These are phyloP conservation scores for Eucommia ulmoides DNA, from an alignment of 257 asterid species.

Conservation along the genomic window DNA sequence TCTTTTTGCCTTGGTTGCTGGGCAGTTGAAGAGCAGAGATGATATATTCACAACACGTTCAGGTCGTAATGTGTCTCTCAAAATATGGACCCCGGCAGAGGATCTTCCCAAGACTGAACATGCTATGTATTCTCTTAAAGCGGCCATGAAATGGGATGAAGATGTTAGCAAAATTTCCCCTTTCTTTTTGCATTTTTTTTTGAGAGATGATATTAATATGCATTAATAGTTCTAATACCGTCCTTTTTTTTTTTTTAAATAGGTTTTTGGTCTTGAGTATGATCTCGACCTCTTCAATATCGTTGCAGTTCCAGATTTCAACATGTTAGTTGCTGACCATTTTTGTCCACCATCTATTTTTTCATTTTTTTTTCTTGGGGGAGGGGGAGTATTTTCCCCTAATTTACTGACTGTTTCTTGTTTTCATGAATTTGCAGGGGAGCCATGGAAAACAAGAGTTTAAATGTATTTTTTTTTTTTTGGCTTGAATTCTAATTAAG, in stretches of 20 bases:
- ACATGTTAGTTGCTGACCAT: slow-evolving; percentile 48
- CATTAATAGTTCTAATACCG: neutral
- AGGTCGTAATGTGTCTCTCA: slow-evolving; percentile 66
- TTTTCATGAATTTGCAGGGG: slow-evolving; percentile 52
- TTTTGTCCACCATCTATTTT: neutral
- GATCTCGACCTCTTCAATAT: slow-evolving; percentile 93
- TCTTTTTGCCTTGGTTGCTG: slow-evolving; percentile 95
- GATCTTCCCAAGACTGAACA: slow-evolving; percentile 89
- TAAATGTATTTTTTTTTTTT: slow-evolving; percentile 54
- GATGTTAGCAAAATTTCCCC: slow-evolving; percentile 43
- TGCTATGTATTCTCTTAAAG: slow-evolving; percentile 95
- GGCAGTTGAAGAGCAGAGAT: slow-evolving; percentile 80
- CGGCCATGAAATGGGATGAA: slow-evolving; percentile 99
- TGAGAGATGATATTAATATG: slow-evolving; percentile 3
- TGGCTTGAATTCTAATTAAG: too few species aligned
- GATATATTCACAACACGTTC: slow-evolving; percentile 75
- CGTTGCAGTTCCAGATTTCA: slow-evolving; percentile 92
- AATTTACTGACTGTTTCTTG: slow-evolving; percentile 8
- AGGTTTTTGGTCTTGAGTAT: slow-evolving; percentile 96
- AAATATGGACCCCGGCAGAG: slow-evolving; percentile 86
- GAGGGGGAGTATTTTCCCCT: neutral
- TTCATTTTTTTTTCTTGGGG: too few species aligned
- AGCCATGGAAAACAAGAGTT: slow-evolving; percentile 98
- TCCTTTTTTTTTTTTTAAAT: slow-evolving; percentile 10
- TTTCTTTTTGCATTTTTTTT: slow-evolving; percentile 6